These are phyloP conservation scores for Mycena polygramma DNA, from an alignment of 768 basidiomycete genomes.

Conservation along the genomic window DNA sequence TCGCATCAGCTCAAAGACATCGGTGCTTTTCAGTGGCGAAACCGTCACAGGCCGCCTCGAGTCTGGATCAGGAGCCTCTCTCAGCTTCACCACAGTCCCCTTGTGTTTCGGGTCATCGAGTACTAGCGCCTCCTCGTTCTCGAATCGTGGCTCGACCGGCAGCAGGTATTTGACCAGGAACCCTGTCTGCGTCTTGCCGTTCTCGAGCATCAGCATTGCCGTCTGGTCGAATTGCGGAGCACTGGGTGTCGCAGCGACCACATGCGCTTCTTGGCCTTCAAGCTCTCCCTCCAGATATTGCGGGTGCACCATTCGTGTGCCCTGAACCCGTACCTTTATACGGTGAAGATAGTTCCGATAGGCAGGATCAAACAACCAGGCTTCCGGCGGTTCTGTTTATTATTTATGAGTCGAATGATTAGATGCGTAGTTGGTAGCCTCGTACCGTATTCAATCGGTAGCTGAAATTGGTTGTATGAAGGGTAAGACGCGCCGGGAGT, in stretches of 20 bases:
- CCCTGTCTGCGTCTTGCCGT: constrained; percentile 47
- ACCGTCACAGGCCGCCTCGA: constrained; percentile 47
- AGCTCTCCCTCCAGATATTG: constrained; percentile 53
- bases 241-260: constrained; percentile 49
- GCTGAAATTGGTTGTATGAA: constrained; percentile 35
- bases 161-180: constrained; percentile 57
- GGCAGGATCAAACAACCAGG: constrained; percentile 57
- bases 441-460: constrained; percentile 35
- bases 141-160: constrained; percentile 53
- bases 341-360: constrained; percentile 47
- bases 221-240: constrained; percentile 53
- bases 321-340: constrained; percentile 55
- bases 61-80: constrained; percentile 51
- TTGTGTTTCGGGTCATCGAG: constrained; percentile 60
- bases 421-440: neutral
- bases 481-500: constrained; percentile 51
- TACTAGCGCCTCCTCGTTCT: constrained; percentile 64
- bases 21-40: constrained; percentile 50
- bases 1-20: constrained; percentile 53
- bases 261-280: constrained; percentile 47
- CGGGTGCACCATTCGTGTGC: constrained; percentile 47
- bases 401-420: constrained; percentile 10
- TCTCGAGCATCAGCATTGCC: constrained; percentile 49
- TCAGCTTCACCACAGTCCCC: constrained; percentile 57
- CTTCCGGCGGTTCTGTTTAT: constrained; percentile 48